phyloP scores from a whole-genome alignment of 495 filamentous ascomycete genomes.

The Aspergillus homomorphus region DNA sequence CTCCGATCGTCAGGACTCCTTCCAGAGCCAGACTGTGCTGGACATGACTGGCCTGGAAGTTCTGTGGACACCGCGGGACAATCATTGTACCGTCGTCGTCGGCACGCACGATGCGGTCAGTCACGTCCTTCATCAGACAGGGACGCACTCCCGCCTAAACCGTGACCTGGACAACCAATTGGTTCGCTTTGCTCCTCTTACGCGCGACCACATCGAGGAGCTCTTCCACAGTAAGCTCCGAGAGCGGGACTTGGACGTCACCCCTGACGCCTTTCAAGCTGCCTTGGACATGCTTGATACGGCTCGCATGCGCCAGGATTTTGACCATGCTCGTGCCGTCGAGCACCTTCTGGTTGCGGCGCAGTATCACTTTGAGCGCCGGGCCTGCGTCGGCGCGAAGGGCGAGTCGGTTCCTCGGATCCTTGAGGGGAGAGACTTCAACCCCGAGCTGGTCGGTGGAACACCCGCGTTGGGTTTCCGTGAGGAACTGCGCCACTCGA shows the following conservation, averaged over 20 bases:
- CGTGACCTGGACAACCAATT: conserved; percentile 8
- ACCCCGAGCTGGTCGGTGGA: conserved; percentile 6
- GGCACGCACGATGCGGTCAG: conserved; percentile 10
- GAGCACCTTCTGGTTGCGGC: conserved; percentile 18
- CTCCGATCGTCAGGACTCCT: neutral
- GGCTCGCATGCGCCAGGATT: conserved; percentile 19
- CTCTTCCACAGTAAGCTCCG: conserved; percentile 15
- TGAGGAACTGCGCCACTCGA: conserved; percentile 14
- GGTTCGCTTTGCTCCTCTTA: conserved; percentile 15
- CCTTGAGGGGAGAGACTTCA: conserved; percentile 19
- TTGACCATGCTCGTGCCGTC: conserved; percentile 20
- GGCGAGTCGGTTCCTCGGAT: conserved; percentile 4
- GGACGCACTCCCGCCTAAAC: neutral
- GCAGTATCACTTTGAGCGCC: conserved; percentile 16
- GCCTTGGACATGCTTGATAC: conserved; percentile 19
- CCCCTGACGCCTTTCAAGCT: conserved; percentile 20
- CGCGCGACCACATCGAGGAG: conserved; percentile 17
- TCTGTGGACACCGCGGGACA: conserved; percentile 1
- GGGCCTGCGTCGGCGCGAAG: neutral
- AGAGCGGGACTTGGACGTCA: conserved; percentile 17
- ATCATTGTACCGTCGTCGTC: conserved; percentile 16
- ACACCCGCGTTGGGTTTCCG: conserved; percentile 12
- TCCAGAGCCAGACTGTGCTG: conserved; percentile 5
- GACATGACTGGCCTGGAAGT: conserved; percentile 8
- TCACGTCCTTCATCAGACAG: conserved; percentile 4